These are phyloP conservation scores for Moesziomyces sp. DNA, from an alignment of 1,284 basidiomycete genomes.

Conservation along the genomic window DNA sequence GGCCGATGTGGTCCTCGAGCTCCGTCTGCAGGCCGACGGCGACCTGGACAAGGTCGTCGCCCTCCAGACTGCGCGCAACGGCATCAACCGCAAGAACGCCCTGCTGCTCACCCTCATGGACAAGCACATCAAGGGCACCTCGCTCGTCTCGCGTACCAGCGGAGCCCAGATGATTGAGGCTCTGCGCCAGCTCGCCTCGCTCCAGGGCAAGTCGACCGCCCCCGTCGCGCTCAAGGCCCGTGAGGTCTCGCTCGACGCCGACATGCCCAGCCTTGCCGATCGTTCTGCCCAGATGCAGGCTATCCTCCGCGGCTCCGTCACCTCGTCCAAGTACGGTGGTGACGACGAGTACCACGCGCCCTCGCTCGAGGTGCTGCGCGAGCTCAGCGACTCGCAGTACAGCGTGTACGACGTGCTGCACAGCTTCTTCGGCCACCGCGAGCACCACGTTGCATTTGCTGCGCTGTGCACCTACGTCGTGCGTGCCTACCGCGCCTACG, in stretches of 20 bases:
- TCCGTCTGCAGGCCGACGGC: constrained; percentile 92
- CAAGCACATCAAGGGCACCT: constrained; percentile 68
- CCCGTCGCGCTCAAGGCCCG: constrained; percentile 85
- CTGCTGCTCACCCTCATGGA: constrained; percentile 87
- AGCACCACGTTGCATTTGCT: constrained; percentile 80
- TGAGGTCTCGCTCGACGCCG: constrained; percentile 93
- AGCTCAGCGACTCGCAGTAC: constrained; percentile 94
- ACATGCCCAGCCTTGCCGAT: constrained; percentile 97
- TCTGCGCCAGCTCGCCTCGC: constrained; percentile 74
- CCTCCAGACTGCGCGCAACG: constrained; percentile 92
- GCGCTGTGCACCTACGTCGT: constrained; percentile 96
- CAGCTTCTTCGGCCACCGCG: constrained; percentile 86
- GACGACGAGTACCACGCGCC: constrained; percentile 75
- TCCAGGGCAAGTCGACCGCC: constrained; percentile 72
- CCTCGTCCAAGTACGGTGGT: constrained; percentile 83
- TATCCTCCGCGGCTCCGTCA: constrained; percentile 87
- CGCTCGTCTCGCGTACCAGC: constrained; percentile 51
- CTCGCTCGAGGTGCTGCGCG: constrained; percentile 85
- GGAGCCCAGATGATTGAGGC: constrained; percentile 57
- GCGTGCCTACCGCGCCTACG: constrained; percentile 95
- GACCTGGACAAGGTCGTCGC: constrained; percentile 87
- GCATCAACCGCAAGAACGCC: constrained; percentile 90
- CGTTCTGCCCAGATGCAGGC: constrained; percentile 92
- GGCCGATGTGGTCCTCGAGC: constrained; percentile 85
- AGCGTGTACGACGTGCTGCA: constrained; percentile 97